Base-by-base conservation (phyloP, 441 rosid genomes). In the Omphalea diandra region DNA sequence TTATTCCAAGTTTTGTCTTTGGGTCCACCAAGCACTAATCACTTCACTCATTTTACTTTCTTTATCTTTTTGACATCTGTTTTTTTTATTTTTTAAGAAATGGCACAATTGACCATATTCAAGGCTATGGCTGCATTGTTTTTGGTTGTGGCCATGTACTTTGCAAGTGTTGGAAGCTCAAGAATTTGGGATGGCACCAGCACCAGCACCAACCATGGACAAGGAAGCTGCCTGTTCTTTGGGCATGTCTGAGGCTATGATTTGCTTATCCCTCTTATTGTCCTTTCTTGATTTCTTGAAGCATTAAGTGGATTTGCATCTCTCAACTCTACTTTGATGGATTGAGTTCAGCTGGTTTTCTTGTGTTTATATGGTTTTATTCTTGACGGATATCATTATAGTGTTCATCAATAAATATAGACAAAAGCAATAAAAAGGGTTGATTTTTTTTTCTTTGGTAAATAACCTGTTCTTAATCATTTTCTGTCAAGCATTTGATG, bases 211-310 rank as follows among this genome's bases (percentile, higher is more conserved):
- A 32, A 0, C 58, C 14, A 47, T 47, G 50, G 66, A 12, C 63
- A 50, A 24, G 40, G 79, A 75, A 49, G 77, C 75, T 40, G 77
- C 75, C 2, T 70, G 29, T 64, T 70, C 77, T 40, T 0, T 63
- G 35, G 67, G 44, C 9, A 27, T 56, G n/a, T 74, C 78, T 2
- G 77, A 31, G 15, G 75, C 78, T 52, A 54, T 70, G 6, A n/a
- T 78, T 3, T 61, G 78, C 49, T 63, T 73, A 5, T 74, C 78
- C 12, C 4, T 78, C 38, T 8, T 78, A 26, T 49, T 74, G n/a
- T 74, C 81, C 11, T 33, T 63, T 50, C 65, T 70, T 40, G 70
- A 73, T 63, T 40, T 77, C 55, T 35, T 73, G 40, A 70, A 70
- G 65, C 64, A 73, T 36, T 73, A 46, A 64, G 22, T 56, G 29